Conservation (phyloP, 331 rosid genomes). For the Cucumis variabilis region DNA sequence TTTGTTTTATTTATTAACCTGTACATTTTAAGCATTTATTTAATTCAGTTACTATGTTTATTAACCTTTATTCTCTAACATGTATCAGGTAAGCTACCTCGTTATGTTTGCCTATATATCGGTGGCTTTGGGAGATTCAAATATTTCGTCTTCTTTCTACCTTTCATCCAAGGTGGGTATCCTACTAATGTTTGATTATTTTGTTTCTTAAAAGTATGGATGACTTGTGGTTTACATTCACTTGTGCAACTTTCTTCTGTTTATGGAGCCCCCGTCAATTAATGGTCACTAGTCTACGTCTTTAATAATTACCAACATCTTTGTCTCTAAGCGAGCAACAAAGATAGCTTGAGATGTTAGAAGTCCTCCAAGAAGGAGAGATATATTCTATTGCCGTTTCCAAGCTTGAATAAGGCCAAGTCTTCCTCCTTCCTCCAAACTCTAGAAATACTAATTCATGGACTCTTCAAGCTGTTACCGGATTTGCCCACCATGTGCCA, state of each 20-base stretch:
- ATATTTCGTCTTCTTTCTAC: slow-evolving; percentile 67
- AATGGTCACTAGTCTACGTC: neutral
- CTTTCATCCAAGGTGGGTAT: slow-evolving; percentile 82
- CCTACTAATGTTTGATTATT: slow-evolving; percentile 21
- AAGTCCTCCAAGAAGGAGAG: neutral
- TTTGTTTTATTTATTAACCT: neutral
- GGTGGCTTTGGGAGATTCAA: slow-evolving; percentile 81
- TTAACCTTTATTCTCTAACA: slow-evolving; percentile 35
- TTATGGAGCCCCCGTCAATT: slow-evolving; percentile 1
- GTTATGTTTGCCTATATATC: slow-evolving; percentile 96
- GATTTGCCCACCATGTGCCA: no score
- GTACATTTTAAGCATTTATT: slow-evolving; percentile 18
- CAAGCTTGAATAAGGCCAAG: no score
- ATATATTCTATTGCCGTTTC: no score
- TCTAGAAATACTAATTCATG: no score
- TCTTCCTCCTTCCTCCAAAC: no score
- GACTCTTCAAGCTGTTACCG: no score
- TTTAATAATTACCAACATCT: neutral
- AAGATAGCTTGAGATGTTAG: slow-evolving; percentile 1
- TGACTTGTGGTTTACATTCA: slow-evolving; percentile 7
- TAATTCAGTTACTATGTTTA: neutral
- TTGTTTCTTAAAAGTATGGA: neutral
- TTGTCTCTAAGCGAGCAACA: neutral
- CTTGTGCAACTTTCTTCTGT: neutral
- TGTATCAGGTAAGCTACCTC: slow-evolving; percentile 86